Evolutionary conservation across 129 eudicot genomes (phyloP).

Genomic region (Scalesia atractyloides): DNA sequence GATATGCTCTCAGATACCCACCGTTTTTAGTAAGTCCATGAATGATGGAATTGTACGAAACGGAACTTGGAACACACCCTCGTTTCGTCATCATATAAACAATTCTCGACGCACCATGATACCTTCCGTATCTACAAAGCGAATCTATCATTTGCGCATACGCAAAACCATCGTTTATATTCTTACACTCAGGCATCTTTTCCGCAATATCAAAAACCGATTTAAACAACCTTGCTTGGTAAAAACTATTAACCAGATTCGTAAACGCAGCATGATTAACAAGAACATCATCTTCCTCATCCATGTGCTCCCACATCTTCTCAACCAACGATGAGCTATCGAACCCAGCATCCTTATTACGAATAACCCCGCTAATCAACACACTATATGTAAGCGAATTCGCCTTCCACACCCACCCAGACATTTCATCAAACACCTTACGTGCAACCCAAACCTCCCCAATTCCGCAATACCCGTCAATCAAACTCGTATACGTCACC

Average conservation of each 20-base stretch:
- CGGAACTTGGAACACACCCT: slow-evolving; percentile 55
- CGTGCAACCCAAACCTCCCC: slow-evolving; percentile 55
- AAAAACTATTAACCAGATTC: slow-evolving; percentile 56
- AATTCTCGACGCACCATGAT: slow-evolving; percentile 85
- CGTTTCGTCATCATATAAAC: slow-evolving; percentile 77
- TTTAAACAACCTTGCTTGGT: slow-evolving; percentile 60
- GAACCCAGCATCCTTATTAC: slow-evolving; percentile 35
- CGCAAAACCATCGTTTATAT: slow-evolving; percentile 58
- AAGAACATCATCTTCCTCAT: slow-evolving; percentile 30
- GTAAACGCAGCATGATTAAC: slow-evolving; percentile 83
- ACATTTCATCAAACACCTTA: slow-evolving; percentile 85
- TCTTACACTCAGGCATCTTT: slow-evolving; percentile 63
- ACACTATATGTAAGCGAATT: slow-evolving; percentile 68
- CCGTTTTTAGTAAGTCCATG: slow-evolving; percentile 72
- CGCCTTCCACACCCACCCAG: slow-evolving; percentile 43
- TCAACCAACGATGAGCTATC: slow-evolving; percentile 45
- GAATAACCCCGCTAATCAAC: slow-evolving; percentile 55
- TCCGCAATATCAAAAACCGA: slow-evolving; percentile 68
- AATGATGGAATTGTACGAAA: slow-evolving; percentile 66
- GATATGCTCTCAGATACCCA: slow-evolving; percentile 82
- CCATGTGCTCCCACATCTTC: slow-evolving; percentile 64
- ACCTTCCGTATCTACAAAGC: slow-evolving; percentile 64
- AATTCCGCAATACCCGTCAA: slow-evolving; percentile 61
- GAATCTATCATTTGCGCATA: slow-evolving; percentile 83
- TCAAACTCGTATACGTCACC: slow-evolving; percentile 71